Percentiles rank a stretch among this genome's conserved stretches.
Evolutionary conservation across 1,284 basidiomycete genomes (phyloP).

Genomic region (Vanrija sp.): DNA sequence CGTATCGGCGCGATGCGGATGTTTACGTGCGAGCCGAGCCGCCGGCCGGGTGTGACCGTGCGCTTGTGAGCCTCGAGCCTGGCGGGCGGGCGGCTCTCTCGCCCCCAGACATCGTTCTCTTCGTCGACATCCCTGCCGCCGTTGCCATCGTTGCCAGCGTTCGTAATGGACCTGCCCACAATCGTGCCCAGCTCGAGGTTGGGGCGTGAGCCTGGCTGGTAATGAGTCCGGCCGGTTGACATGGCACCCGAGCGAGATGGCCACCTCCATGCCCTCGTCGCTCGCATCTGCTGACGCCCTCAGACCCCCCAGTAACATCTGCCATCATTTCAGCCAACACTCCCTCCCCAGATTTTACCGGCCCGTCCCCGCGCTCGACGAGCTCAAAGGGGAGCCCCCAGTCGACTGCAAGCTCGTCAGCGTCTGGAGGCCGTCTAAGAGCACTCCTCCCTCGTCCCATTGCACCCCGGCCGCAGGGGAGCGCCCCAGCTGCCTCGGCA

Average conservation of each 20-base stretch:
- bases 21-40: too few relatives aligned
- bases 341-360: constrained; percentile 38
- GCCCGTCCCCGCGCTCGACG: constrained; percentile 40
- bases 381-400: constrained; percentile 30
- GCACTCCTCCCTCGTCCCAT: constrained; percentile 42
- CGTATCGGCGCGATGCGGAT: too few relatives aligned
- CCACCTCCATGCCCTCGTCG: background rate
- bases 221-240: too few relatives aligned
- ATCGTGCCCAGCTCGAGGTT: too few relatives aligned
- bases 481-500: constrained; percentile 3
- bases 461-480: constrained; percentile 25
- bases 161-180: too few relatives aligned
- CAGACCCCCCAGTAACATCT: background rate
- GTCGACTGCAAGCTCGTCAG: constrained; percentile 14
- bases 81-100: too few relatives aligned
- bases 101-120: background rate
- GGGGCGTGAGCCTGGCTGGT: too few relatives aligned
- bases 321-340: constrained; percentile 39
- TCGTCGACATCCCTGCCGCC: background rate
- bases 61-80: too few relatives aligned
- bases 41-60: too few relatives aligned
- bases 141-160: too few relatives aligned
- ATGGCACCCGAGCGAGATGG: too few relatives aligned
- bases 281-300: background rate
- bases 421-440: constrained; percentile 29